A percentile compares a stretch with the other conserved stretches of the same genome.
These are phyloP conservation scores for Neoboletus subvelutipes DNA, from an alignment of 768 basidiomycete species.

Conservation along the genomic window DNA sequence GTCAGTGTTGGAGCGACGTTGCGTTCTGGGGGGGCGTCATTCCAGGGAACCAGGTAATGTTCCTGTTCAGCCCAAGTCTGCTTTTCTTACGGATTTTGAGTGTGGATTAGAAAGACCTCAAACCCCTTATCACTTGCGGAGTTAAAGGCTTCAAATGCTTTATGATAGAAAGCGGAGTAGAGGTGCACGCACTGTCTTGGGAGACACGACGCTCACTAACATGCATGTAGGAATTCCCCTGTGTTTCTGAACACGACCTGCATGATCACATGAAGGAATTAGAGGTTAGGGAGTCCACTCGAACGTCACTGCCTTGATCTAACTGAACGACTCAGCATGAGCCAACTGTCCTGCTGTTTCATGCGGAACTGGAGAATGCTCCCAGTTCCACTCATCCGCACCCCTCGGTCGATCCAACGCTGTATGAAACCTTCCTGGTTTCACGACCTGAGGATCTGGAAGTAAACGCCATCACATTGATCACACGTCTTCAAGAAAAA, in stretches of 20 bases:
- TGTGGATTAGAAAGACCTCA: slow-evolving; percentile 60
- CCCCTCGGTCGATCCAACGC: slow-evolving; percentile 41
- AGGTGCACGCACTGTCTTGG: slow-evolving; percentile 46
- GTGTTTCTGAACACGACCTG: slow-evolving; percentile 71
- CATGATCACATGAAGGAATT: slow-evolving; percentile 68
- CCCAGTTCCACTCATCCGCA: slow-evolving; percentile 14
- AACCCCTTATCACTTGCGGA: slow-evolving; percentile 72
- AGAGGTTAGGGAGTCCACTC: slow-evolving; percentile 45
- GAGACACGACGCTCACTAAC: slow-evolving; percentile 4
- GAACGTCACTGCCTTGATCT: slow-evolving; percentile 6
- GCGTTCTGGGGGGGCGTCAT: slow-evolving; percentile 89
- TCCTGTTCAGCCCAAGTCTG: background rate
- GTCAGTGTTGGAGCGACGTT: slow-evolving; percentile 73
- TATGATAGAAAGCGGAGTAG: slow-evolving; percentile 92
- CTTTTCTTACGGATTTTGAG: background rate
- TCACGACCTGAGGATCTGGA: slow-evolving; percentile 86
- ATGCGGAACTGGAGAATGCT: slow-evolving; percentile 76
- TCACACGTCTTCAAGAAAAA: slow-evolving; percentile 59
- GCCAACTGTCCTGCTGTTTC: slow-evolving; percentile 78
- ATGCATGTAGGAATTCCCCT: slow-evolving; percentile 83
- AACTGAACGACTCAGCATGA: slow-evolving; percentile 46
- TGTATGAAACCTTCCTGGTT: slow-evolving; percentile 78
- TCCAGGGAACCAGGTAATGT: slow-evolving; percentile 78
- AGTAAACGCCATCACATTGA: slow-evolving; percentile 74
- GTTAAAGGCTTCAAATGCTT: slow-evolving; percentile 98